Conservation (phyloP, 2,329 filamentous ascomycete genomes). For the Cladosporium cucumerinum region DNA sequence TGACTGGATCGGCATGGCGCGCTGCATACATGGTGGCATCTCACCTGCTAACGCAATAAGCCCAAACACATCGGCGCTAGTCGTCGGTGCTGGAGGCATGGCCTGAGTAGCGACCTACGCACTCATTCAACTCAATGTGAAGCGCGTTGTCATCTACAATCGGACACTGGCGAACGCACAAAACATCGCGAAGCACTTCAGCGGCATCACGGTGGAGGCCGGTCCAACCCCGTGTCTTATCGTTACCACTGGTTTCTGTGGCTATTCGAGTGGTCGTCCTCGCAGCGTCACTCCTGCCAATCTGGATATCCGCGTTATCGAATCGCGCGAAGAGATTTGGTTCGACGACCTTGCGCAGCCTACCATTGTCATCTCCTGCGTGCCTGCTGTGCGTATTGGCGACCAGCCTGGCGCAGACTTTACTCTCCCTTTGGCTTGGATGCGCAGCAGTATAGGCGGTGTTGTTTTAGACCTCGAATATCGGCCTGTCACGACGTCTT, state of each 20-base stretch:
- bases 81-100: neutral
- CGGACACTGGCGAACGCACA: neutral
- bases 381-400: neutral
- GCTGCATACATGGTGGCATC: neutral
- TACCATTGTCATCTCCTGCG: neutral
- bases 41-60: neutral
- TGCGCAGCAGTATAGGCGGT: neutral
- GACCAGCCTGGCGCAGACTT: neutral
- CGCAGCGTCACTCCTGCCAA: neutral
- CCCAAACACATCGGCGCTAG: neutral
- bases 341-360: neutral
- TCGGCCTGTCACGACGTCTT: neutral
- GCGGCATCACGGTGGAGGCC: neutral
- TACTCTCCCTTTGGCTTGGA: neutral
- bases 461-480: neutral
- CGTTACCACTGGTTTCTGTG: neutral
- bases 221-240: neutral
- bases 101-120: neutral
- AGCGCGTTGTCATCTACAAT: neutral
- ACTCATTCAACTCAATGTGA: neutral
- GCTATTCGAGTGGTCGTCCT: neutral
- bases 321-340: neutral
- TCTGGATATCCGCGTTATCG: neutral
- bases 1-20: neutral
- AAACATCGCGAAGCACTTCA: neutral